A percentile compares a stretch with the other conserved stretches of the same genome.
phyloP scores from a whole-genome alignment of 805 yeast genomes.

The Candida hungchunana region DNA sequence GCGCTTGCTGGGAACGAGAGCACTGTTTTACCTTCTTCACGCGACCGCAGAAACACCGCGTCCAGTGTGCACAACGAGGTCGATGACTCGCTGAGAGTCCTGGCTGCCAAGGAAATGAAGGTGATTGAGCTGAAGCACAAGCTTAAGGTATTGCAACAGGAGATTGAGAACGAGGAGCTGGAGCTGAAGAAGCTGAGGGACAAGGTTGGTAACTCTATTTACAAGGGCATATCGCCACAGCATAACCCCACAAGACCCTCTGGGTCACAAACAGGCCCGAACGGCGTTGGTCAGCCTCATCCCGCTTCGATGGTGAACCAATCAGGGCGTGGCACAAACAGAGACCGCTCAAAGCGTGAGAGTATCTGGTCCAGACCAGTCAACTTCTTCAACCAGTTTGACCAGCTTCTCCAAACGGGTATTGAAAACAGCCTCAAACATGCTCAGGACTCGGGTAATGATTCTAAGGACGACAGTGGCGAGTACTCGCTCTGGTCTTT shows the following conservation, averaged over 20 bases:
- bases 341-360: slow-evolving; percentile 12
- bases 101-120: slow-evolving; percentile 68
- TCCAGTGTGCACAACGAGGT: slow-evolving; percentile 32
- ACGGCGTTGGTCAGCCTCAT: too few relatives aligned
- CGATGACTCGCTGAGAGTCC: slow-evolving; percentile 50
- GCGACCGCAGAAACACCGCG: slow-evolving; percentile 22
- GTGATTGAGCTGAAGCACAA: slow-evolving; percentile 57
- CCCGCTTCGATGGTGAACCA: too few relatives aligned
- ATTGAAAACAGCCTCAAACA: too few relatives aligned
- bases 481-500: slow-evolving; percentile 45
- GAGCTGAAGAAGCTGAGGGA: slow-evolving; percentile 32
- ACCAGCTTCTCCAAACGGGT: slow-evolving; percentile 60
- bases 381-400: slow-evolving; percentile 61
- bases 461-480: slow-evolving; percentile 12
- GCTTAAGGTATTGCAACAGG: slow-evolving; percentile 42
- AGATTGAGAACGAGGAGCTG: slow-evolving; percentile 37
- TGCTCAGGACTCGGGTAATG: too few relatives aligned
- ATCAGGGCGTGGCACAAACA: too few relatives aligned
- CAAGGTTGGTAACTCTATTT: slow-evolving; percentile 30
- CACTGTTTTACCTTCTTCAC: too few relatives aligned
- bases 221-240: slow-evolving; percentile 23
- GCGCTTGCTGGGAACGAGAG: too few relatives aligned
- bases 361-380: slow-evolving; percentile 52
- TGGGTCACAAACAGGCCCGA: too few relatives aligned
- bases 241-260: slow-evolving; percentile 4